phyloP scores from a whole-genome alignment of 2,329 filamentous ascomycete species.

The Venturia effusa region DNA sequence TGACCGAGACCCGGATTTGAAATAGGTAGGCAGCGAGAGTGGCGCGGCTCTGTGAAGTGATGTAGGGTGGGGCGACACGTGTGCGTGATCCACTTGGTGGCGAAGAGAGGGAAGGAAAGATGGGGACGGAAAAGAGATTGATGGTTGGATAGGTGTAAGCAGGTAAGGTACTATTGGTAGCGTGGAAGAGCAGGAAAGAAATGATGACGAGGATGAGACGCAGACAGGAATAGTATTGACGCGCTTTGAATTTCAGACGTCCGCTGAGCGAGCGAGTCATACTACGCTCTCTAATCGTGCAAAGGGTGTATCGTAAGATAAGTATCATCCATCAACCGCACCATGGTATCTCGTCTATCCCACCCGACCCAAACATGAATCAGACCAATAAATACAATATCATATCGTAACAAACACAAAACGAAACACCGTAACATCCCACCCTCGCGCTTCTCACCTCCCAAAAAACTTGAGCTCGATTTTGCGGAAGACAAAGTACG shows the following conservation, averaged over 20 bases:
- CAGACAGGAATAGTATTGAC: too few relatives aligned
- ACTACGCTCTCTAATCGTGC: neutral
- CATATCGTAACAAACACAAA: neutral
- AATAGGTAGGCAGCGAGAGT: too few relatives aligned
- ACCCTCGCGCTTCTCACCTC: constrained; percentile 20
- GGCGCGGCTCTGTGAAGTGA: too few relatives aligned
- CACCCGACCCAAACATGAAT: neutral
- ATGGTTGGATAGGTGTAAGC: too few relatives aligned
- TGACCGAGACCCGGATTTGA: too few relatives aligned
- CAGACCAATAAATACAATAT: neutral
- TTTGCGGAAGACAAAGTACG: constrained; percentile 41
- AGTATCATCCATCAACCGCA: neutral
- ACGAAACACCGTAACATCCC: neutral
- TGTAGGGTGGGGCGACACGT: too few relatives aligned
- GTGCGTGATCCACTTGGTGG: too few relatives aligned
- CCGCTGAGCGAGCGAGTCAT: neutral
- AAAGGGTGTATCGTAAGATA: constrained; percentile 4
- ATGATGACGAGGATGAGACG: too few relatives aligned
- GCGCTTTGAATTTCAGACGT: neutral
- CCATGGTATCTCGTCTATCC: neutral
- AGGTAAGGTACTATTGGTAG: too few relatives aligned
- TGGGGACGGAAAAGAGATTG: too few relatives aligned
- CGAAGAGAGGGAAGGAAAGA: too few relatives aligned
- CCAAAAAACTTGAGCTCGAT: constrained; percentile 37
- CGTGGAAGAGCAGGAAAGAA: neutral